Base-by-base conservation (phyloP, 495 filamentous ascomycete genomes). In the Darksidea phi region DNA sequence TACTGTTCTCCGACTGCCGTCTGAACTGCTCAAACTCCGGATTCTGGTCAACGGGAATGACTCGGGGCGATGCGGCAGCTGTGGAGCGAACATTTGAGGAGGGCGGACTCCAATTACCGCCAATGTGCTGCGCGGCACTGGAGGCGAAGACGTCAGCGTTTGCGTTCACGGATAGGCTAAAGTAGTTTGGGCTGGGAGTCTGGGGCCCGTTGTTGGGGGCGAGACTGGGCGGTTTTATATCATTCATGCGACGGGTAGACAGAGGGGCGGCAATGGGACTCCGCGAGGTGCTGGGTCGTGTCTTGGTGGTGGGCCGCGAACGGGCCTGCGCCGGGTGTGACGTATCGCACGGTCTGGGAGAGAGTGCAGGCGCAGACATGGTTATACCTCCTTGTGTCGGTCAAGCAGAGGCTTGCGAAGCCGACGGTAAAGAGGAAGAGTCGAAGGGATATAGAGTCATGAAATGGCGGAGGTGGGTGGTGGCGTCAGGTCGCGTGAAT, bases 161-260 rank as follows among this genome's bases (percentile, higher is more conserved):
- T 28, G 81, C 77, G 42, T 93, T 87, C 52, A 88, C 74, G 26
- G 79, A 75, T 48, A 94, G 79, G 46, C 86, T 87, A 65, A 96
- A 96, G 73, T 96, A 96, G 70, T 87, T 90, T 18, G 89, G 87
- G 69, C 87, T 90, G 18, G 86, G 71, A 6, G 79, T 73, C 28
- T 76, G 74, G 45, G 68, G 36, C 20, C 53, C 66, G 20, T 58
- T 48, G 28, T 49, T 23, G 38, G 47, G 20, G 20, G 51, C 34
- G 23, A 21, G 48, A 45, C 38, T 26, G 11, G 66, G 61, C n/a
- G 61, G 54, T 20, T 54, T 51, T 20, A 46, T 4, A 1, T 68
- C 65, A 45, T 65, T 61, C 20, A 60, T n/a, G 32, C 48, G 53
- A 8, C 54, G 57, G 7, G 66, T 49, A 1, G 61, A 42, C 2